Percentiles rank a stretch among this genome's conserved stretches.
Evolutionary conservation across 192 early-diverging fungal genomes (phyloP).

Genomic region (Coemansia erecta): DNA sequence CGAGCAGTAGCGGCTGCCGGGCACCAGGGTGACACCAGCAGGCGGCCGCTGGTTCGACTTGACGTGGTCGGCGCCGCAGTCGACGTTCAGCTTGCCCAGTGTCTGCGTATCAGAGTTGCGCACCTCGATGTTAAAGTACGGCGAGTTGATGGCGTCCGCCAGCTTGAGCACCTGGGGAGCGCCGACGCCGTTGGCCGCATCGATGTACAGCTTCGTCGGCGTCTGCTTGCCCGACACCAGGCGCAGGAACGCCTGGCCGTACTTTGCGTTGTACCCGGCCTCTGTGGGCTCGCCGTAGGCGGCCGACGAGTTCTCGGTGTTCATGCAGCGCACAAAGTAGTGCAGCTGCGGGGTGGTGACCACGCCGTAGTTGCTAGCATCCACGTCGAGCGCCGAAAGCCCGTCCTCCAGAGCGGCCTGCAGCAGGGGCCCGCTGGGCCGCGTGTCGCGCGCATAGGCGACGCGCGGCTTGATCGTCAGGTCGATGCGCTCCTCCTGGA

Average conservation of each 20-base stretch:
- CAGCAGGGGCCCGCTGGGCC: slow-evolving; percentile 83
- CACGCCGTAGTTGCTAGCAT: slow-evolving; percentile 77
- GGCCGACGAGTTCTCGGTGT: slow-evolving; percentile 69
- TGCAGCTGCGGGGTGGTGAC: slow-evolving; percentile 97
- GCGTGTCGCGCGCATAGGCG: slow-evolving; percentile 89
- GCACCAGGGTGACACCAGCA: slow-evolving; percentile 59
- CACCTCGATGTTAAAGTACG: slow-evolving; percentile 64
- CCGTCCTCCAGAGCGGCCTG: slow-evolving; percentile 81
- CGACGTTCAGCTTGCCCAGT: slow-evolving; percentile 78
- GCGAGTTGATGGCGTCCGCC: slow-evolving; percentile 60
- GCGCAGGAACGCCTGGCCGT: slow-evolving; percentile 77
- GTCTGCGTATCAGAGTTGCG: slow-evolving; percentile 73
- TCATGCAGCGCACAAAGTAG: slow-evolving; percentile 87
- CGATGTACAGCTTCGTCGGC: slow-evolving; percentile 73
- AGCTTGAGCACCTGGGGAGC: slow-evolving; percentile 86
- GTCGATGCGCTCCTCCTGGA: slow-evolving; percentile 68
- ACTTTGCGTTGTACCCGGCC: slow-evolving; percentile 91
- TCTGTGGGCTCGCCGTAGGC: slow-evolving; percentile 88
- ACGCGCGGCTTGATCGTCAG: slow-evolving; percentile 64
- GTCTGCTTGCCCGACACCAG: slow-evolving; percentile 72
- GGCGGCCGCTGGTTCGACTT: slow-evolving; percentile 87
- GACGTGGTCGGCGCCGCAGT: slow-evolving; percentile 97
- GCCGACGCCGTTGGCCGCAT: slow-evolving; percentile 97
- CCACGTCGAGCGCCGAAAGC: slow-evolving; percentile 66
- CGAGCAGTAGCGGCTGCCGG: slow-evolving; percentile 79